Evolutionary conservation across 305 asterid genomes (phyloP), one percentile per base, ranked within the genome.

Genomic region (Fraxinus dipetala): DNA sequence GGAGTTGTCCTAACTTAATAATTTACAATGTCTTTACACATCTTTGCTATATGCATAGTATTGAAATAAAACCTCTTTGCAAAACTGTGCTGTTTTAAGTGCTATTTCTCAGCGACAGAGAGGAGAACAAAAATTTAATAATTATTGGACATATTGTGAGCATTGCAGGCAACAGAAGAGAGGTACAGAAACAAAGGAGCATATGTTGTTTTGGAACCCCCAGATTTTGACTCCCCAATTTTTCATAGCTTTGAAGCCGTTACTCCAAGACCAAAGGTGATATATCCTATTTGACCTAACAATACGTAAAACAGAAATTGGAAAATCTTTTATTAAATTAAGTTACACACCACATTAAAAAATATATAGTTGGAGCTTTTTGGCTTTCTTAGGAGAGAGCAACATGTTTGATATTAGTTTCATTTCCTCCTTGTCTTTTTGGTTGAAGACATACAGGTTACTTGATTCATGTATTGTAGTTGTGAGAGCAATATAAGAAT

Each of bases 141-240:
- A 14, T 34, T 76, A 78, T 76, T 48, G 73, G n/a, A 65, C 20
- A 40, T 78, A 16, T 85, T 78, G 67, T 83, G 82, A 16, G 32
- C 75, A 63, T 80, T 81, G 77, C 94, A 95, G 99, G 97, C 98
- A 81, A 92, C 99, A 24, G 94, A 86, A 78, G 98, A 93, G 85
- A 91, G 99, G 85, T 89, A 89, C 87, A 83, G 87, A 83, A 94
- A 96, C 87, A 96, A 96, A 87, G 99, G 93, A 85, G 97, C 99
- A 24, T 96, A 94, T 80, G 83, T 96, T 77, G 86, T 94, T 78
- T 81, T 96, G 87, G 96, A 89, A 84, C 93, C 99, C 72, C 99
- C 98, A 1, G 79, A 88, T 63, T 94, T 91, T 80, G 91, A 90
- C 83, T 85, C 90, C 67, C 98, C 98, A 35, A 76, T 51, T 84